Conservation (phyloP, 805 yeast genomes). For the Lipomyces lipofer region DNA sequence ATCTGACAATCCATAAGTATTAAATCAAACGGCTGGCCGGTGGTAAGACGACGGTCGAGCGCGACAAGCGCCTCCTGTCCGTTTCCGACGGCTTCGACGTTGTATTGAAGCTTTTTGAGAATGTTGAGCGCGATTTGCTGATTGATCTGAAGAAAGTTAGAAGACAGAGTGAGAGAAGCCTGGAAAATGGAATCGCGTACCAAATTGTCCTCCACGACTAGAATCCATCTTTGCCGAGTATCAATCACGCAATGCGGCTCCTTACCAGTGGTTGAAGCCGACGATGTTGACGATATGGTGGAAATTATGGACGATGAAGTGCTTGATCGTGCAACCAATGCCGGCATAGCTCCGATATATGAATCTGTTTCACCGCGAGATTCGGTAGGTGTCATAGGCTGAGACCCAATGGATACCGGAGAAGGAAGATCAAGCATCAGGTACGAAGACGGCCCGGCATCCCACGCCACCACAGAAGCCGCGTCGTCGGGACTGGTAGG, state of each 20-base stretch:
- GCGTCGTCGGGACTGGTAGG: slow-evolving; percentile 9
- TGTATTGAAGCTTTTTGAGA: slow-evolving; percentile 19
- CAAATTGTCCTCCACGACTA: slow-evolving; percentile 31
- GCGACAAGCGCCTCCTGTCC: slow-evolving; percentile 30
- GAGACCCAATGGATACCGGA: neutral
- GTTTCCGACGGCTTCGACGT: slow-evolving; percentile 30
- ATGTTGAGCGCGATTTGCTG: slow-evolving; percentile 29
- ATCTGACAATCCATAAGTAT: slow-evolving; percentile 33
- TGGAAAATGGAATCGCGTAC: no score
- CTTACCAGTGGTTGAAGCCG: no score
- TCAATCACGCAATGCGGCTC: no score
- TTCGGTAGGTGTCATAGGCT: neutral
- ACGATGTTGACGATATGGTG: neutral
- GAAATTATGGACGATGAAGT: neutral
- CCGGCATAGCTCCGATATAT: neutral
- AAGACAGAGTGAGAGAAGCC: no score
- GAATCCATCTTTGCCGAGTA: no score
- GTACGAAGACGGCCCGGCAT: slow-evolving; percentile 1
- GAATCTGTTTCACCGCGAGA: neutral
- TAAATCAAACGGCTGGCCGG: slow-evolving; percentile 19
- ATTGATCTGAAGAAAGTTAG: slow-evolving; percentile 26
- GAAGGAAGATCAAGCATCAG: neutral
- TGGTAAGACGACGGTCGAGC: slow-evolving; percentile 10
- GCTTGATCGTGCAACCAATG: neutral
- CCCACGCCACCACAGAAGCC: slow-evolving; percentile 11